phyloP scores from a whole-genome alignment of 257 asterid species.

The Scutellaria minor region DNA sequence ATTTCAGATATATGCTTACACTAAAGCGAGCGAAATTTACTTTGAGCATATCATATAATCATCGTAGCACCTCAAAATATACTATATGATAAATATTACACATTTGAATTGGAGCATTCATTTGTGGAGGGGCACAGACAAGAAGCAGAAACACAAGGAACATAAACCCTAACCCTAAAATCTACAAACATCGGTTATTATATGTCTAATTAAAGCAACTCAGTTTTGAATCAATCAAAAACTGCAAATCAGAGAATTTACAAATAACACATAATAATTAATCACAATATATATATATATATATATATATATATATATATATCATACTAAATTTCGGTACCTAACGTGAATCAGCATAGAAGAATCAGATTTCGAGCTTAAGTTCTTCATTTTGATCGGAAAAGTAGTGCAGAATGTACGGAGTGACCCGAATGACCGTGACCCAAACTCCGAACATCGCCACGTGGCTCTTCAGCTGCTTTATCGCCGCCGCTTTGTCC shows the following conservation, averaged over 20 bases:
- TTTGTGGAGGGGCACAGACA: neutral
- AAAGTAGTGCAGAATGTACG: slow-evolving; percentile 78
- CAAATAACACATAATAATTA: neutral
- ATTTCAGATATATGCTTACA: neutral
- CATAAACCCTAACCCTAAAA: no score
- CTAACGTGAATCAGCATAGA: slow-evolving; percentile 21
- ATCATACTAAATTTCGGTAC: slow-evolving; percentile 21
- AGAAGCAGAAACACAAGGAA: no score
- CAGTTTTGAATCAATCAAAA: neutral
- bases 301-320: neutral
- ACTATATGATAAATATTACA: neutral
- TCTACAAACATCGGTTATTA: no score
- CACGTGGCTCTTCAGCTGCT: slow-evolving; percentile 87
- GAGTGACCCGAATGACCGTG: slow-evolving; percentile 72
- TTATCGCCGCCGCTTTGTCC: slow-evolving; percentile 85
- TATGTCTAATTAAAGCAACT: neutral
- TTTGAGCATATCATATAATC: neutral
- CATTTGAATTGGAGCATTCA: neutral
- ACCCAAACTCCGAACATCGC: slow-evolving; percentile 86
- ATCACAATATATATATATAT: neutral
- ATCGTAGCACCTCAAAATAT: neutral
- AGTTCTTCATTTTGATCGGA: slow-evolving; percentile 70
- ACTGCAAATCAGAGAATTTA: neutral
- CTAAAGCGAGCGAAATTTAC: neutral
- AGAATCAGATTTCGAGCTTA: slow-evolving; percentile 56